phyloP scores from a whole-genome alignment of 345 rosid species.

The Bretschneidera sinensis region DNA sequence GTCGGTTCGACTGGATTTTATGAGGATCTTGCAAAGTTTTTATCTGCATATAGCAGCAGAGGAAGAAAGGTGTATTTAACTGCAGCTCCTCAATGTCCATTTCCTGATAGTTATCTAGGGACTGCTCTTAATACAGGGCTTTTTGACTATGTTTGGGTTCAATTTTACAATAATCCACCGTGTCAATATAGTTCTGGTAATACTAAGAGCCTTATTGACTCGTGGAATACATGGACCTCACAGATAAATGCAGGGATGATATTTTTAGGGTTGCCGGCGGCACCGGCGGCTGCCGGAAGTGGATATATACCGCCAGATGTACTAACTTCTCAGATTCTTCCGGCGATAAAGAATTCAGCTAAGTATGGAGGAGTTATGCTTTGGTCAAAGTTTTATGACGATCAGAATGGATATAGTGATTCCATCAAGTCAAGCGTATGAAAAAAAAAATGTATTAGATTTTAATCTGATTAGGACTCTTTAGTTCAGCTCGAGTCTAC shows the following conservation, averaged over 20 bases:
- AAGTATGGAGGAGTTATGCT: slow-evolving; percentile 68
- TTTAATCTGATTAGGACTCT: background rate
- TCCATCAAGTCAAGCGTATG: slow-evolving; percentile 37
- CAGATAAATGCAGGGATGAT: slow-evolving; percentile 27
- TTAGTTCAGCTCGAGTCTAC: background rate
- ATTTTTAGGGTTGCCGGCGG: slow-evolving; percentile 59
- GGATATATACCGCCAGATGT: slow-evolving; percentile 45
- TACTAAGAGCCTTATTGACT: slow-evolving; percentile 26
- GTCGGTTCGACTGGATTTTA: slow-evolving; percentile 32
- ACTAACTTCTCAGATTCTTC: slow-evolving; percentile 38
- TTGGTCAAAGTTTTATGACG: slow-evolving; percentile 57
- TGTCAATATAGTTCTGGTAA: slow-evolving; percentile 42
- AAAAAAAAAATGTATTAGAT: slow-evolving; percentile 6
- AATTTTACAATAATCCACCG: slow-evolving; percentile 59
- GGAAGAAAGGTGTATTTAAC: slow-evolving; percentile 50
- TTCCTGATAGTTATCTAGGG: slow-evolving; percentile 45
- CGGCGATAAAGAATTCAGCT: slow-evolving; percentile 31
- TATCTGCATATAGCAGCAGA: slow-evolving; percentile 23
- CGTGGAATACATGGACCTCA: slow-evolving; percentile 57
- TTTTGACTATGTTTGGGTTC: slow-evolving; percentile 56
- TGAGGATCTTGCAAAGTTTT: slow-evolving; percentile 40
- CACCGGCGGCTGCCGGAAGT: slow-evolving; percentile 46
- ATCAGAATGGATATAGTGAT: slow-evolving; percentile 45
- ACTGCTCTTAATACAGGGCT: slow-evolving; percentile 41
- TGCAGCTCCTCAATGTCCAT: slow-evolving; percentile 69